These are phyloP conservation scores for Cladosporium sp. DNA, from an alignment of 2,329 filamentous ascomycete species.

Conservation along the genomic window DNA sequence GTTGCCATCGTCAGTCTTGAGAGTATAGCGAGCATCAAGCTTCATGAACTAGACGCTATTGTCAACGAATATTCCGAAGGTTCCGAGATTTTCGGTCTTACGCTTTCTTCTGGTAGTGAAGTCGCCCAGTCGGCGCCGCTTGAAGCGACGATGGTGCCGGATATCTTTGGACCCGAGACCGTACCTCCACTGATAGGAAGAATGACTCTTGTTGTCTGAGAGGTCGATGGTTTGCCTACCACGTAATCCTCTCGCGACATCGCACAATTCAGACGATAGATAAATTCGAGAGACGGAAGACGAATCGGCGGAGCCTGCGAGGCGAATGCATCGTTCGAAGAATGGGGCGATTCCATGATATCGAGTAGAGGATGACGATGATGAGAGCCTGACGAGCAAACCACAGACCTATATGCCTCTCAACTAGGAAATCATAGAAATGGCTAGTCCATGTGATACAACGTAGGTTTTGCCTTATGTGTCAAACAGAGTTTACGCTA, in stretches of 20 bases:
- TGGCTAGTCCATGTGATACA: no score
- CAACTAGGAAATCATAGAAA: no score
- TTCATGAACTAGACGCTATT: constrained; percentile 17
- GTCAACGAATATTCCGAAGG: background rate
- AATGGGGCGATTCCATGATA: background rate
- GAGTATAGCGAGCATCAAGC: constrained; percentile 21
- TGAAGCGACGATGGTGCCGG: constrained; percentile 17
- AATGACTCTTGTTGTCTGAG: constrained; percentile 15
- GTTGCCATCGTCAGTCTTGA: constrained; percentile 20
- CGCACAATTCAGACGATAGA: constrained; percentile 22
- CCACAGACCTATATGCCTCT: no score
- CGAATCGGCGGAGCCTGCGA: constrained; percentile 12
- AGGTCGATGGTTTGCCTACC: constrained; percentile 18
- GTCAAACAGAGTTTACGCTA: no score
- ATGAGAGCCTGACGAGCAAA: background rate
- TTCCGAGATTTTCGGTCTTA: constrained; percentile 4
- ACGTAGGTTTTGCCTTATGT: no score
- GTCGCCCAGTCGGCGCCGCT: constrained; percentile 23
- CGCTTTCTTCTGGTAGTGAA: constrained; percentile 12
- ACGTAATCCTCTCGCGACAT: constrained; percentile 18
- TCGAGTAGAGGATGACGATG: constrained; percentile 1
- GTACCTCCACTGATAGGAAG: constrained; percentile 21
- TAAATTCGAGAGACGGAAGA: constrained; percentile 20
- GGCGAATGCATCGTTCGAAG: background rate
- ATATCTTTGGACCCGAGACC: constrained; percentile 20